Percentiles rank a stretch among this genome's conserved stretches.
Evolutionary conservation across 2,329 filamentous ascomycete genomes (phyloP).

Genomic region (Colletotrichum chlorophyti): DNA sequence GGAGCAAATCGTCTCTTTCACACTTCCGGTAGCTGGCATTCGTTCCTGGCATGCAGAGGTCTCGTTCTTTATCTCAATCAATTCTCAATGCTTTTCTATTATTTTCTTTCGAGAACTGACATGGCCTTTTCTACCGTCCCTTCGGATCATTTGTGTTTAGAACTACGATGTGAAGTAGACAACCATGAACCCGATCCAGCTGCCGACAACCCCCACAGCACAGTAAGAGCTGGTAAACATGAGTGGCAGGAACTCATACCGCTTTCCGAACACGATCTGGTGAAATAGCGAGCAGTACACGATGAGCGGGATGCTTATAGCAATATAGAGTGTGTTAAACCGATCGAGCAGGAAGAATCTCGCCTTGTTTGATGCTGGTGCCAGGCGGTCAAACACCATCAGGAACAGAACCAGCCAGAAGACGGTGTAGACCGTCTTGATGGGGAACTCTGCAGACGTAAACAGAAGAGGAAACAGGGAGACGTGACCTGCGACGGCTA

Average conservation of each 20-base stretch:
- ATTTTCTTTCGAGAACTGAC: no score
- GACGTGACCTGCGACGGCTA: conserved; percentile 93
- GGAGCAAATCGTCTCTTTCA: conserved; percentile 22
- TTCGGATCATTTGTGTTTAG: no score
- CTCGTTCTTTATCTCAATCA: neutral
- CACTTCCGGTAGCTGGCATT: conserved; percentile 22
- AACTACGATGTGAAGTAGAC: conserved; percentile 79
- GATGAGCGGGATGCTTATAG: conserved; percentile 86
- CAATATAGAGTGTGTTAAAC: conserved; percentile 88
- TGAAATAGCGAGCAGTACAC: conserved; percentile 88
- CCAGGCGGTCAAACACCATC: conserved; percentile 83
- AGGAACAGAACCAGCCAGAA: conserved; percentile 90
- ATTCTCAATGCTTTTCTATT: conserved; percentile 21
- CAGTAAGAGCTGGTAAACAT: conserved; percentile 98
- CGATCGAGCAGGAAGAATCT: conserved; percentile 90
- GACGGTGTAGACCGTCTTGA: conserved; percentile 93
- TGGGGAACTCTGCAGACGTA: conserved; percentile 88
- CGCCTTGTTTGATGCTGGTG: conserved; percentile 80
- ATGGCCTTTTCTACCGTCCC: no score
- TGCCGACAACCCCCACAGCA: conserved; percentile 92
- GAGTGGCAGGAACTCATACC: conserved; percentile 87
- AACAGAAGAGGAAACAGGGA: conserved; percentile 95
- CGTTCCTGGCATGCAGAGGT: conserved; percentile 20
- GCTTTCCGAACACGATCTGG: conserved; percentile 79
- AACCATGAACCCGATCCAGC: conserved; percentile 93